Evolutionary conservation across 768 basidiomycete species (phyloP), one percentile per base, ranked within the genome.

Genomic region (Rhodotorula babjevae): DNA sequence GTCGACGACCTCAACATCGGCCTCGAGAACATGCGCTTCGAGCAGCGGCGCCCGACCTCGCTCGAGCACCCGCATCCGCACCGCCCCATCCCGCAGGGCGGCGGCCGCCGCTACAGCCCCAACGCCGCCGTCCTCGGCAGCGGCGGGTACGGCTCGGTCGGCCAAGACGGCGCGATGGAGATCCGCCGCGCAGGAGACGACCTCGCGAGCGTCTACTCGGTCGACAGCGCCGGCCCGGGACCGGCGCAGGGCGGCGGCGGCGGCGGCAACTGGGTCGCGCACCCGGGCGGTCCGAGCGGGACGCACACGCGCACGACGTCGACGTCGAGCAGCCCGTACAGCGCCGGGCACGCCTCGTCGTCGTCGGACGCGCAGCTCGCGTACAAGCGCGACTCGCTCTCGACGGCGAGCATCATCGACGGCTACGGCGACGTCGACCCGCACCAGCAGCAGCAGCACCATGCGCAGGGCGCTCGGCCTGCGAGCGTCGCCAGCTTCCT

Each of bases 1-100:
- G 23, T 74, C 53, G 74, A 76, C 68, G 74, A 76, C 60, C 69
- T 76, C 71, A 67, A 69, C 58, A 29, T 76, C 62, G 68, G 68
- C 5, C 36, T 76, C n/a, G 74, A 76, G 53, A 61, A 49, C 53
- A 76, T 76, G 74, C 71, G 56, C 27, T 76, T 76, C 68, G 72
- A 73, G 53, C 72, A 68, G 52, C 56, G 63, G 3, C 15, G 42
- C 29, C 16, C 60, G 1, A 14, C 27, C 27, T 49, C n/a, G 40
- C 21, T 27, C 31, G 44, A 57, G 42, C 46, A 49, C 29, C 53
- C 36, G 27, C 12, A 31, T 33, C 42, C 21, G 7, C 29, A 53
- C 27, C 42, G 52, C 27, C 16, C 56, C n/a, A 53, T 53, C 58
- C 52, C 25, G 29, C 59, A 66, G 46, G 62, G 63, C 36, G 36